Conservation (phyloP, 495 filamentous ascomycete genomes). For the Chlorociboria aeruginascens region DNA sequence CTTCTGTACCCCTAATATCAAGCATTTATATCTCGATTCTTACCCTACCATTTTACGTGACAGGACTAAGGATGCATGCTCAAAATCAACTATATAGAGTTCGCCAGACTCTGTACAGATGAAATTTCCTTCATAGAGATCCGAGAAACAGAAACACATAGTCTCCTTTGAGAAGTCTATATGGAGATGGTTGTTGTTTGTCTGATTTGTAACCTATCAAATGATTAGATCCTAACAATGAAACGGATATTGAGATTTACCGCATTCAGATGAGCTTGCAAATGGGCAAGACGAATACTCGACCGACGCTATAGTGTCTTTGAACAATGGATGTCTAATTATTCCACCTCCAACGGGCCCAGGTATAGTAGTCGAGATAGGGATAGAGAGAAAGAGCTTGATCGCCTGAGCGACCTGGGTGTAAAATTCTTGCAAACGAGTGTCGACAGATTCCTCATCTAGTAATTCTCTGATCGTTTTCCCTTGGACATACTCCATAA, state of each 20-base stretch:
- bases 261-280: not conserved
- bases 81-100: slow-evolving; percentile 4
- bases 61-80: slow-evolving; percentile 1
- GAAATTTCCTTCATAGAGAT: slow-evolving; percentile 4
- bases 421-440: not conserved
- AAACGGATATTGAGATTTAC: too few relatives aligned
- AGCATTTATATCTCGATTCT: too few relatives aligned
- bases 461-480: not conserved
- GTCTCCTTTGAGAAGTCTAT: slow-evolving; percentile 4
- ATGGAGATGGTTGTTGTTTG: not conserved
- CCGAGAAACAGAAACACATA: slow-evolving; percentile 4
- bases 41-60: too few relatives aligned
- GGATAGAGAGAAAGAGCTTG: not conserved
- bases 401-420: not conserved
- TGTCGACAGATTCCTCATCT: not conserved
- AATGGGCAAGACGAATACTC: not conserved
- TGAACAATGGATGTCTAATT: slow-evolving; percentile 1
- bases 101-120: not conserved
- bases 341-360: not conserved
- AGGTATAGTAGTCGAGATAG: not conserved
- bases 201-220: not conserved
- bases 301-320: not conserved
- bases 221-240: too few relatives aligned
- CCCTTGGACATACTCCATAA: slow-evolving; percentile 4
- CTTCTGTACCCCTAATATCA: too few relatives aligned